phyloP scores from a whole-genome alignment of 2,329 filamentous ascomycete genomes.

The Alternaria ethzedia region DNA sequence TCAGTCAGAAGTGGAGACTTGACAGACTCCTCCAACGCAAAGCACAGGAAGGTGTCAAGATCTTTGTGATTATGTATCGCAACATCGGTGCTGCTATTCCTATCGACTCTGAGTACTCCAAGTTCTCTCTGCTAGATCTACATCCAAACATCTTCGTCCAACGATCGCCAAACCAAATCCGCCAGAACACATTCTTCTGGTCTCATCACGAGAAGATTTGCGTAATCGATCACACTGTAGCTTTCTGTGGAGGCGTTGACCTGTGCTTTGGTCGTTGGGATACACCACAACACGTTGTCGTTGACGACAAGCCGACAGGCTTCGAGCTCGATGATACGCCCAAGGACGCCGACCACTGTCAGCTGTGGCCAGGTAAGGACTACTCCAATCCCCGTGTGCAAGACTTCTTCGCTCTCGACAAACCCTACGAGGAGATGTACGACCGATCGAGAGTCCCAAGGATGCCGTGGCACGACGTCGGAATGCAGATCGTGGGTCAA shows the following conservation, averaged over 20 bases:
- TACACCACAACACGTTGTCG: slow-evolving; percentile 87
- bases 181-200: slow-evolving; percentile 99
- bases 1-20: slow-evolving; percentile 97
- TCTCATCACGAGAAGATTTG: slow-evolving; percentile 99
- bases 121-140: slow-evolving; percentile 91
- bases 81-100: slow-evolving; percentile 97
- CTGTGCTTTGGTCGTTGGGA: slow-evolving; percentile 98
- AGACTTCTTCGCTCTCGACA: slow-evolving; percentile 91
- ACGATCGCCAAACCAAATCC: slow-evolving; percentile 94
- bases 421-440: slow-evolving; percentile 99
- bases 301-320: slow-evolving; percentile 92
- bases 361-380: slow-evolving; percentile 96
- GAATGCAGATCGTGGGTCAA: slow-evolving; percentile 97
- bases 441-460: slow-evolving; percentile 85
- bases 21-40: slow-evolving; percentile 93
- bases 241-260: slow-evolving; percentile 94
- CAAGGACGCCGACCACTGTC: slow-evolving; percentile 91
- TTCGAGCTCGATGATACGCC: slow-evolving; percentile 77
- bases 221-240: slow-evolving; percentile 93
- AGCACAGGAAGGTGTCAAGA: slow-evolving; percentile 92
- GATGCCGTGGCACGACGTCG: slow-evolving; percentile 99
- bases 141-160: slow-evolving; percentile 97
- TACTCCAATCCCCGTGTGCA: slow-evolving; percentile 96
- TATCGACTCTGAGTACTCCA: slow-evolving; percentile 98
- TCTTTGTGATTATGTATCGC: slow-evolving; percentile 96